Percentiles rank a stretch among this genome's conserved stretches.
These are phyloP conservation scores for Cadophora malorum DNA, from an alignment of 2,329 filamentous ascomycete species.

Conservation along the genomic window DNA sequence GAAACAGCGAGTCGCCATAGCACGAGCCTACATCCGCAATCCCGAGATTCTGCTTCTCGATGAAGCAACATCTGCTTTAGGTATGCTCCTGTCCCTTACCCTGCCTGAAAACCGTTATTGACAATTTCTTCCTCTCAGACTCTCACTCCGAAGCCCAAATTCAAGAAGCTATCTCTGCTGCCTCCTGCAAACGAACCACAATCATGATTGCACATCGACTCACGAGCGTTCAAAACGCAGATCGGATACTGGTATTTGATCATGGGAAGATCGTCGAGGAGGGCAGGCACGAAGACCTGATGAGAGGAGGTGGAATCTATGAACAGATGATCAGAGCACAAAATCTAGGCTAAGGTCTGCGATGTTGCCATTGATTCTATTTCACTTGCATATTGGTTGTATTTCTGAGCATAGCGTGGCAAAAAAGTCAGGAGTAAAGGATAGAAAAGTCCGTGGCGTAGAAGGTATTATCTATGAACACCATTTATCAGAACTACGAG, in stretches of 20 bases:
- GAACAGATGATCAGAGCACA: constrained; percentile 40
- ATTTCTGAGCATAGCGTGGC: not conserved
- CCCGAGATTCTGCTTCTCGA: constrained; percentile 80
- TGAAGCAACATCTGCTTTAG: constrained; percentile 81
- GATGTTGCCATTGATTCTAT: not conserved
- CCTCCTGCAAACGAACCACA: constrained; percentile 58
- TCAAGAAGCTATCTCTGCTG: constrained; percentile 68
- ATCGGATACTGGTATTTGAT: constrained; percentile 63
- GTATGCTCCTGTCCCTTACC: too few species aligned
- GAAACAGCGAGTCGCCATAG: constrained; percentile 79
- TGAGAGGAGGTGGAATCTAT: constrained; percentile 57
- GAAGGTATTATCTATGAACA: not conserved
- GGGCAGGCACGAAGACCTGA: constrained; percentile 60
- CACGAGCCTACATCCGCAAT: constrained; percentile 73
- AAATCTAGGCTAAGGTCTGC: constrained; percentile 16
- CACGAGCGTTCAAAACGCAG: constrained; percentile 61
- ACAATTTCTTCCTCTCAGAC: constrained; percentile 27
- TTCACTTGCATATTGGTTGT: not conserved
- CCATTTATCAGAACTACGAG: not conserved
- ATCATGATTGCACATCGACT: constrained; percentile 64
- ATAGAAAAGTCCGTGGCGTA: not conserved
- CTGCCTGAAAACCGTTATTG: too few species aligned
- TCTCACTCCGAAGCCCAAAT: constrained; percentile 66
- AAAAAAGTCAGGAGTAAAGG: not conserved
- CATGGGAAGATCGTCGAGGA: constrained; percentile 59